These are phyloP conservation scores for Petasospora fabianii DNA, from an alignment of 1,139 yeast species.

Conservation along the genomic window DNA sequence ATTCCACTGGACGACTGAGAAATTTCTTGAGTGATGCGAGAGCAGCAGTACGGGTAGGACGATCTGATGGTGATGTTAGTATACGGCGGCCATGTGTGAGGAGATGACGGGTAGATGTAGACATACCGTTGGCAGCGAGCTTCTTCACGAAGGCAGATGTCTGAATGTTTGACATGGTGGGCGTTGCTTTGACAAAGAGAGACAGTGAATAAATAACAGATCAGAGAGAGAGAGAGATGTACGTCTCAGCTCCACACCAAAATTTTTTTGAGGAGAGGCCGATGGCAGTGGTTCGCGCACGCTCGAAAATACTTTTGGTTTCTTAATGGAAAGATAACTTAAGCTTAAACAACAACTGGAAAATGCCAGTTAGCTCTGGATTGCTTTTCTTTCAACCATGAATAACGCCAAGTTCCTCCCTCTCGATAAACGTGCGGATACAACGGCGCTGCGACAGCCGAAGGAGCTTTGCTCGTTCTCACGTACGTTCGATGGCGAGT, in stretches of 20 bases:
- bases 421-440: slow-evolving; percentile 44
- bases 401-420: slow-evolving; percentile 33
- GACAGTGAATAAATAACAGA: too few species aligned
- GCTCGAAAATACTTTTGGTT: too few species aligned
- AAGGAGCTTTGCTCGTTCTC: slow-evolving; percentile 63
- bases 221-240: too few species aligned
- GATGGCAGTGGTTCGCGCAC: too few species aligned
- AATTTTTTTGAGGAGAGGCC: too few species aligned
- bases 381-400: slow-evolving; percentile 12
- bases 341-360: too few species aligned
- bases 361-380: background rate
- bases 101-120: background rate
- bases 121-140: slow-evolving; percentile 69
- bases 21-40: slow-evolving; percentile 62
- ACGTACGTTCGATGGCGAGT: slow-evolving; percentile 43
- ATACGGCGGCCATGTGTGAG: background rate
- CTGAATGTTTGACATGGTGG: slow-evolving; percentile 26
- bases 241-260: too few species aligned
- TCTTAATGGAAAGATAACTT: too few species aligned
- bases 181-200: too few species aligned
- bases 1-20: slow-evolving; percentile 39
- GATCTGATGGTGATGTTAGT: slow-evolving; percentile 34
- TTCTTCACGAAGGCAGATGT: slow-evolving; percentile 64
- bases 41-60: slow-evolving; percentile 73
- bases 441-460: slow-evolving; percentile 66